phyloP scores from a whole-genome alignment of 2,329 filamentous ascomycete genomes.

The Aspergillus sclerotialis region DNA sequence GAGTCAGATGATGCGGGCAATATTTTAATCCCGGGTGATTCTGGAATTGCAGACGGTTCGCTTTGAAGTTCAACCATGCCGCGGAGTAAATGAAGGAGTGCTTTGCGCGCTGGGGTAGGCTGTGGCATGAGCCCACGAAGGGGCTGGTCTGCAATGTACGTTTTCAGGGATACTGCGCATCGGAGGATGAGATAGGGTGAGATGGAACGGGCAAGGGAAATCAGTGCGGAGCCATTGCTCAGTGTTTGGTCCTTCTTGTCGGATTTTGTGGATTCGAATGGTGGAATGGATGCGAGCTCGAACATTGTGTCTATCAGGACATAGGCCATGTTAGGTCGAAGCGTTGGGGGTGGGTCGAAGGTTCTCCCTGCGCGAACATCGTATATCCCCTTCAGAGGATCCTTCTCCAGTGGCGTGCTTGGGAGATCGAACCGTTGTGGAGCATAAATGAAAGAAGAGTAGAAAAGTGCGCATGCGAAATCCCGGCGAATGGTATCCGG shows the following conservation, averaged over 20 bases:
- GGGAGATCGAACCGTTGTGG: constrained; percentile 58
- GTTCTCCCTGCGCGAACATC: constrained; percentile 65
- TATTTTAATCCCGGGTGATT: constrained; percentile 20
- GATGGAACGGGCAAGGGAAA: constrained; percentile 64
- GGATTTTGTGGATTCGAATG: constrained; percentile 24
- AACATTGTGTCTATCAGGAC: constrained; percentile 75
- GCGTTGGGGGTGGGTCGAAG: constrained; percentile 56
- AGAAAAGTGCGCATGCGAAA: constrained; percentile 72
- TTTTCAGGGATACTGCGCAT: constrained; percentile 69
- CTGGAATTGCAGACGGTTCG: constrained; percentile 63
- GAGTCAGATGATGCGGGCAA: constrained; percentile 22
- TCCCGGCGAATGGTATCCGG: constrained; percentile 59
- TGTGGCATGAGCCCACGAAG: constrained; percentile 83
- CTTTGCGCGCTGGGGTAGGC: constrained; percentile 70
- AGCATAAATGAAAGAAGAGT: constrained; percentile 71
- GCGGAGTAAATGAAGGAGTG: constrained; percentile 65
- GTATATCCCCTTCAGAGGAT: constrained; percentile 58
- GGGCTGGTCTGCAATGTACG: constrained; percentile 86
- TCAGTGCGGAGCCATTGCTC: constrained; percentile 29
- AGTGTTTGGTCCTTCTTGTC: constrained; percentile 1
- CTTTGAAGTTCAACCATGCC: constrained; percentile 61
- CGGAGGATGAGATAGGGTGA: constrained; percentile 78
- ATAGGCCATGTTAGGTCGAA: constrained; percentile 67
- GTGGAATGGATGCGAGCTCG: constrained; percentile 53
- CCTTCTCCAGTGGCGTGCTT: constrained; percentile 31